A percentile compares a stretch with the other conserved stretches of the same genome.
These are phyloP conservation scores for Reticulascus tulasneorum DNA, from an alignment of 2,329 filamentous ascomycete genomes.

Conservation along the genomic window DNA sequence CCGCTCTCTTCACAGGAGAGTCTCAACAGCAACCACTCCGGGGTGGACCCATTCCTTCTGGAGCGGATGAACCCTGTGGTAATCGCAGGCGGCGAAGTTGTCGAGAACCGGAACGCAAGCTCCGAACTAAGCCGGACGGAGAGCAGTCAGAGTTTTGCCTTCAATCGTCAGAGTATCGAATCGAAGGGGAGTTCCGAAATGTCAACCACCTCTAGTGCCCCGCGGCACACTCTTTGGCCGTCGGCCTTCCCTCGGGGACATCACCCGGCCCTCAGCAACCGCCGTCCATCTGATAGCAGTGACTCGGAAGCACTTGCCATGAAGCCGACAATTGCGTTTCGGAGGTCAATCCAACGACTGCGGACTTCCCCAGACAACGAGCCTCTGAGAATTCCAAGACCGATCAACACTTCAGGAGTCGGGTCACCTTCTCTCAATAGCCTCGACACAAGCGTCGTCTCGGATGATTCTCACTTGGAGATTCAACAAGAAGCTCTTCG, in stretches of 20 bases:
- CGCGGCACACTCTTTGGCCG: constrained; percentile 46
- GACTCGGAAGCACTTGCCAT: constrained; percentile 46
- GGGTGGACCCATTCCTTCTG: constrained; percentile 55
- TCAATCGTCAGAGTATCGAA: constrained; percentile 37
- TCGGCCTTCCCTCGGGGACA: constrained; percentile 45
- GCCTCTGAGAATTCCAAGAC: constrained; percentile 46
- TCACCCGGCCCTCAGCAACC: constrained; percentile 21
- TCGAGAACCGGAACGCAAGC: constrained; percentile 56
- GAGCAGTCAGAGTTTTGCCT: constrained; percentile 43
- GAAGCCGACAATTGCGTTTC: constrained; percentile 50
- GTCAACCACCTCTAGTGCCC: constrained; percentile 36
- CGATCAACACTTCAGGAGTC: constrained; percentile 43
- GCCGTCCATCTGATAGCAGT: constrained; percentile 52
- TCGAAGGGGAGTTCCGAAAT: constrained; percentile 38
- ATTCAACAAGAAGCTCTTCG: constrained; percentile 31
- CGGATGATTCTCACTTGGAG: constrained; percentile 50
- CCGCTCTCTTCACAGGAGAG: constrained; percentile 49
- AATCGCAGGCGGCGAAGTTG: constrained; percentile 59
- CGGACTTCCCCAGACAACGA: constrained; percentile 37
- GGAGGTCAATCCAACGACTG: constrained; percentile 51
- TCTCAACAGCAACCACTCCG: constrained; percentile 35
- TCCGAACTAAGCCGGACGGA: constrained; percentile 44
- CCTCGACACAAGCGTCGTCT: constrained; percentile 52
- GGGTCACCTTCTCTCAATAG: constrained; percentile 50
- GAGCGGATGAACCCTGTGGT: constrained; percentile 63